phyloP scores from a whole-genome alignment of 768 basidiomycete species.

The Hydnomerulius pinastri region DNA sequence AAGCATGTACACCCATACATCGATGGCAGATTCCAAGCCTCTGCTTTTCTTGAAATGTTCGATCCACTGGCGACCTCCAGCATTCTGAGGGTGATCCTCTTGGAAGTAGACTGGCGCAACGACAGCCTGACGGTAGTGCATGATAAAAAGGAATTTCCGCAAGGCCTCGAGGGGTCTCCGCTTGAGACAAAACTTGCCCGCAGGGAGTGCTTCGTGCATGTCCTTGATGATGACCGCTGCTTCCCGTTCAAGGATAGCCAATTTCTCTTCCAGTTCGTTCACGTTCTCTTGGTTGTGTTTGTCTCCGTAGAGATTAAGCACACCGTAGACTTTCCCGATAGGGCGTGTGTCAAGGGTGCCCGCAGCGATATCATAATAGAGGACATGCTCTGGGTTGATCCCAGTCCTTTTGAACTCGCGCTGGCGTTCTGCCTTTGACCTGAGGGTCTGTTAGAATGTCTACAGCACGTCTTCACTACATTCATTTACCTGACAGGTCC shows the following conservation, averaged over 20 bases:
- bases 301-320: conserved; percentile 30
- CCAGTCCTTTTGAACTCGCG: conserved; percentile 5
- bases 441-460: background rate
- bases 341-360: conserved; percentile 9
- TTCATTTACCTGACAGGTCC: background rate
- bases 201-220: conserved; percentile 7
- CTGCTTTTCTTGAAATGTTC: conserved; percentile 20
- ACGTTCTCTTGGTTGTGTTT: conserved; percentile 18
- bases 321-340: conserved; percentile 11
- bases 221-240: conserved; percentile 25
- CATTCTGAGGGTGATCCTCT: conserved; percentile 24
- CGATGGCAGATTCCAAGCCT: conserved; percentile 17
- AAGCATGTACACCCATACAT: conserved; percentile 34
- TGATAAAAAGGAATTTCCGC: conserved; percentile 39
- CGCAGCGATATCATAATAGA: conserved; percentile 10
- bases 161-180: conserved; percentile 30
- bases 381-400: conserved; percentile 5
- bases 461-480: too few relatives aligned
- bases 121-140: conserved; percentile 34
- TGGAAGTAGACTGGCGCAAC: conserved; percentile 27
- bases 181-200: conserved; percentile 17
- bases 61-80: conserved; percentile 24
- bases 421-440: conserved; percentile 10
- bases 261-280: conserved; percentile 31
- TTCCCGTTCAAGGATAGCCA: conserved; percentile 29